Percentiles rank a stretch among this genome's conserved stretches.
phyloP scores from a whole-genome alignment of 352 stramenopile genomes.

The Pythium insidiosum region DNA sequence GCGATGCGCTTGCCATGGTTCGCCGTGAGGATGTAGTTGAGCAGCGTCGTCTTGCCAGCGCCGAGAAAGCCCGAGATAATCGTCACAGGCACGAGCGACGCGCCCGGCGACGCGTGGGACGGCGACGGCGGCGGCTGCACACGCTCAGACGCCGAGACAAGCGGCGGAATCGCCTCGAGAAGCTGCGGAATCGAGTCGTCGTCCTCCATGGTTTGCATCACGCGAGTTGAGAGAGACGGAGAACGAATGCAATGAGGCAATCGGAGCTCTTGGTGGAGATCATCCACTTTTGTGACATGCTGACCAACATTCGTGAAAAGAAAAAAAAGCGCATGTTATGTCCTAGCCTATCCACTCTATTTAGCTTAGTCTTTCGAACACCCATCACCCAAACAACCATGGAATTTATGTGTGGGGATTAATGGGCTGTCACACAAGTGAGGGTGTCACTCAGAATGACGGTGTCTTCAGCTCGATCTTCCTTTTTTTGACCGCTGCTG shows the following conservation, averaged over 20 bases:
- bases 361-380: not conserved
- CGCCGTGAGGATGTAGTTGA: constrained; percentile 95
- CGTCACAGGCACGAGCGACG: constrained; percentile 73
- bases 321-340: too few relatives aligned
- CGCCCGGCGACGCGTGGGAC: not conserved
- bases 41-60: constrained; percentile 95
- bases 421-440: too few relatives aligned
- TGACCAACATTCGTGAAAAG: too few relatives aligned
- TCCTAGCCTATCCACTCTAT: not conserved
- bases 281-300: too few relatives aligned
- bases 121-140: not conserved
- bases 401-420: too few relatives aligned
- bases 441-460: too few relatives aligned
- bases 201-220: not conserved
- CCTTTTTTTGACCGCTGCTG: too few relatives aligned
- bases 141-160: not conserved
- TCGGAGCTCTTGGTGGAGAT: too few relatives aligned
- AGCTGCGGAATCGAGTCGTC: not conserved
- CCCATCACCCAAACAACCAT: too few relatives aligned
- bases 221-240: not conserved
- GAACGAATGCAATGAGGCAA: not conserved
- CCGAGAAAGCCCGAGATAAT: constrained; percentile 95
- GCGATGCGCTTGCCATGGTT: constrained; percentile 92
- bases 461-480: too few relatives aligned
- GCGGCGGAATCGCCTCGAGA: not conserved